phyloP scores from a whole-genome alignment of 495 filamentous ascomycete genomes.

The Aspergillus egyptiacus region DNA sequence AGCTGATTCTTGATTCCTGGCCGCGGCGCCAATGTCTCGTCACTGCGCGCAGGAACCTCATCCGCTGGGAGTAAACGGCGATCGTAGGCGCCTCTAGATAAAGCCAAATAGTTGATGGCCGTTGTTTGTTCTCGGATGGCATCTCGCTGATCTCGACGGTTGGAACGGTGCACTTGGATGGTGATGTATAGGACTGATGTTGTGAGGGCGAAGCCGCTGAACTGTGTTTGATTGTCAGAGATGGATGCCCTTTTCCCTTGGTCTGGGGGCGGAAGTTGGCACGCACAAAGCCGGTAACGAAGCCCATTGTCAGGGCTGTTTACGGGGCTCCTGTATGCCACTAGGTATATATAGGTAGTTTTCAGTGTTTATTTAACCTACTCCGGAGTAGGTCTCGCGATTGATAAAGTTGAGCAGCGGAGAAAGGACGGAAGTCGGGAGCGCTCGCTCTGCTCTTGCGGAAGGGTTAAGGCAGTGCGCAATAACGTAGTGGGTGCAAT shows the following conservation, averaged over 20 bases:
- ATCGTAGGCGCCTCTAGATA: slow-evolving; percentile 42
- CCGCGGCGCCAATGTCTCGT: slow-evolving; percentile 17
- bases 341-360: not conserved
- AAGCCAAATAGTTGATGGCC: slow-evolving; percentile 50
- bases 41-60: slow-evolving; percentile 16
- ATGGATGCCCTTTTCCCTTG: slow-evolving; percentile 16
- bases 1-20: slow-evolving; percentile 54
- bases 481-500: not conserved
- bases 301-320: slow-evolving; percentile 52
- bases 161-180: slow-evolving; percentile 64
- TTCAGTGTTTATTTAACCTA: too few relatives aligned
- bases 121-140: slow-evolving; percentile 65
- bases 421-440: not conserved
- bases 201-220: slow-evolving; percentile 82
- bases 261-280: slow-evolving; percentile 8
- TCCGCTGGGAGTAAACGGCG: slow-evolving; percentile 31
- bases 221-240: slow-evolving; percentile 23
- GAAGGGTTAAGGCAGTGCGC: not conserved
- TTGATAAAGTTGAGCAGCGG: too few relatives aligned
- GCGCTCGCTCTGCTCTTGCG: too few relatives aligned
- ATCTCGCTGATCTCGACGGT: slow-evolving; percentile 62
- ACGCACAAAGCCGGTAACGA: slow-evolving; percentile 78
- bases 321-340: not conserved
- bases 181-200: slow-evolving; percentile 76
- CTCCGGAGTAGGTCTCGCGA: too few relatives aligned